Evolutionary conservation across 805 yeast species (phyloP), one percentile per base, ranked within the genome.

Genomic region (Pichia californica): DNA sequence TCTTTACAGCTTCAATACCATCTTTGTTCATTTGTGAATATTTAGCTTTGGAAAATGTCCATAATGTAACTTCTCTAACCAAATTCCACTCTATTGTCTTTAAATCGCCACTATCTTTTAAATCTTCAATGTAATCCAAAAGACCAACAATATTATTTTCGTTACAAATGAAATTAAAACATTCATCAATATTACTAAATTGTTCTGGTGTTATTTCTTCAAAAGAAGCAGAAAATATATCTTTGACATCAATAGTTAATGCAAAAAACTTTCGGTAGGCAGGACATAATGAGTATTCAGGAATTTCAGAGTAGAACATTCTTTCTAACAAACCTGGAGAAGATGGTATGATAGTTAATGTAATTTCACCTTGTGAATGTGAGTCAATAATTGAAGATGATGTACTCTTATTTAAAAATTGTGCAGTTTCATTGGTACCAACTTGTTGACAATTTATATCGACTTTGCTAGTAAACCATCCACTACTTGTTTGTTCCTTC

Each of bases 211-310:
- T 41, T 8, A 61, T 44, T 1, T 41, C 29, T 6, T 40, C 41
- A 2, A 81, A 70, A 31, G 69, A 66, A 6, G 67, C 63, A 3
- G 72, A 77, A 14, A 68, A 54, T 14, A 61, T 48, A 5, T 62
- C 54, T 18, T 56, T 49, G 1, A 57, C 50, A 4, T 47, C 40
- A 27, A 58, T 35, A 18, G 52, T 43, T 23, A 49, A 53, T 42
- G 48, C 57, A 47, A 49, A 49, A 39, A 34, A 55, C 42, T 47
- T 55, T 8, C 40, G 21, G 27, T 40, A 39, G 3, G 38, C 45
- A 11, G 52, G 52, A 13, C 46, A 43, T 11, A 32, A 16, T 11
- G 32, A 21, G 20, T 36, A 46, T 27, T 35, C 35, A 4, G 50
- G 50, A 4, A 46, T 41, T 29, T 45, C 33, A 14, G 55, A 33